These are phyloP conservation scores for Umbilicus rupestris DNA, from an alignment of 164 flowering plant species.

Conservation along the genomic window DNA sequence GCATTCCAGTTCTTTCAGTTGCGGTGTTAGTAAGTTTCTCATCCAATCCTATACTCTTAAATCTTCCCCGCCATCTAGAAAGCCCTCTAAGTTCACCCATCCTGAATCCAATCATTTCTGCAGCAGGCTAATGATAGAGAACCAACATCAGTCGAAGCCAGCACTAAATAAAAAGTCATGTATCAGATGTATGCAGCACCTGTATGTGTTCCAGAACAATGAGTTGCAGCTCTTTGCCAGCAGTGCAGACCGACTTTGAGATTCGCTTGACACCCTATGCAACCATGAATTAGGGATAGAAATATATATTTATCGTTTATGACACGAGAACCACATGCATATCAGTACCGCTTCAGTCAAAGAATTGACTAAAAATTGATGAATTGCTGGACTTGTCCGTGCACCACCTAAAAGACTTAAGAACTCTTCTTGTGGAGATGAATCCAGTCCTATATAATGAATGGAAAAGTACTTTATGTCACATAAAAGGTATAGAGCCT, in stretches of 20 bases:
- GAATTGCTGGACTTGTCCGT: constrained; percentile 79
- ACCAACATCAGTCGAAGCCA: neutral
- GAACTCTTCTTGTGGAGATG: constrained; percentile 87
- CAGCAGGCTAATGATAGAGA: constrained; percentile 65
- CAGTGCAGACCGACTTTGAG: constrained; percentile 55
- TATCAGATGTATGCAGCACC: constrained; percentile 28
- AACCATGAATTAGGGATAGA: constrained; percentile 3
- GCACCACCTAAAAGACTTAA: constrained; percentile 89
- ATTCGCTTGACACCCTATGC: constrained; percentile 76
- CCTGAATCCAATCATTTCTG: constrained; percentile 83
- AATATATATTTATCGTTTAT: neutral
- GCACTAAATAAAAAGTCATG: neutral
- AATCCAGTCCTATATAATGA: constrained; percentile 55
- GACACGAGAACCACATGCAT: constrained; percentile 7
- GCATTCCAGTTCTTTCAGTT: constrained; percentile 77
- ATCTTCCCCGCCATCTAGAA: constrained; percentile 91
- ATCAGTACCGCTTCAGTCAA: constrained; percentile 80
- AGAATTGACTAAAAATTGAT: constrained; percentile 86
- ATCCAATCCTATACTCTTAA: constrained; percentile 69
- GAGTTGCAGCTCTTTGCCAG: constrained; percentile 82
- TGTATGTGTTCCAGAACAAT: constrained; percentile 78
- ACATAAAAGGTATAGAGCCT: constrained; percentile 5
- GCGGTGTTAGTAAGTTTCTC: constrained; percentile 59
- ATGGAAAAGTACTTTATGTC: constrained; percentile 10
- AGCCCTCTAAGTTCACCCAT: constrained; percentile 91